Conservation (phyloP, 1,284 basidiomycete species). For the Sporisorium exsertum region DNA sequence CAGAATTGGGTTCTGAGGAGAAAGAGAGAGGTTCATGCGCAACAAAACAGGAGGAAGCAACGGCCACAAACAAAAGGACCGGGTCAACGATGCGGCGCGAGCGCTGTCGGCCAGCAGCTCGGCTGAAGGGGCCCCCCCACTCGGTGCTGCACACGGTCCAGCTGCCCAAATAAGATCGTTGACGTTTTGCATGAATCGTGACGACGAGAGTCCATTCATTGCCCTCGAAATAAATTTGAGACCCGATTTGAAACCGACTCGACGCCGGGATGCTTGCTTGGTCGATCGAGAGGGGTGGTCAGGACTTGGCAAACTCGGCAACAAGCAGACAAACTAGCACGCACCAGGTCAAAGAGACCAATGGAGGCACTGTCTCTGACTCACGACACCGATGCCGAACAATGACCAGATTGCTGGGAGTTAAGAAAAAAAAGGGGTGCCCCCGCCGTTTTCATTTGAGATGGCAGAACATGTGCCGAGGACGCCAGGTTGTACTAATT, state of each 20-base stretch:
- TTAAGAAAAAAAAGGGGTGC: no score
- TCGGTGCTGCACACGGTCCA: not conserved
- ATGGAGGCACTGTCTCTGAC: no score
- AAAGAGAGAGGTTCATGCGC: no score
- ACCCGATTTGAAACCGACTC: conserved; percentile 24
- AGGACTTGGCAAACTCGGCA: not conserved
- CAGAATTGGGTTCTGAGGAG: not conserved
- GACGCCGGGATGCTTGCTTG: conserved; percentile 2
- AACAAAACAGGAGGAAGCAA: not conserved
- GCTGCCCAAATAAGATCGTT: not conserved
- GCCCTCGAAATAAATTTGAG: conserved; percentile 9
- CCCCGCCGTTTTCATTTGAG: no score
- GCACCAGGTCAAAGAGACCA: not conserved
- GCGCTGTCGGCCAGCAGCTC: not conserved
- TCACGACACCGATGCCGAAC: no score
- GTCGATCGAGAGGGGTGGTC: not conserved
- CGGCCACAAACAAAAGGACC: not conserved
- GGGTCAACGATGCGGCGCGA: not conserved
- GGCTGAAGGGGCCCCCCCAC: not conserved
- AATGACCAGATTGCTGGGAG: no score
- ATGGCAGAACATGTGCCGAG: no score
- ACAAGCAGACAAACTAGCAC: not conserved
- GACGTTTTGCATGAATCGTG: conserved; percentile 29
- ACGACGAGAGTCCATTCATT: conserved; percentile 9
- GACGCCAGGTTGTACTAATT: no score